Base-by-base conservation (phyloP, 164 flowering plant genomes). In the Umbellularia californica region DNA sequence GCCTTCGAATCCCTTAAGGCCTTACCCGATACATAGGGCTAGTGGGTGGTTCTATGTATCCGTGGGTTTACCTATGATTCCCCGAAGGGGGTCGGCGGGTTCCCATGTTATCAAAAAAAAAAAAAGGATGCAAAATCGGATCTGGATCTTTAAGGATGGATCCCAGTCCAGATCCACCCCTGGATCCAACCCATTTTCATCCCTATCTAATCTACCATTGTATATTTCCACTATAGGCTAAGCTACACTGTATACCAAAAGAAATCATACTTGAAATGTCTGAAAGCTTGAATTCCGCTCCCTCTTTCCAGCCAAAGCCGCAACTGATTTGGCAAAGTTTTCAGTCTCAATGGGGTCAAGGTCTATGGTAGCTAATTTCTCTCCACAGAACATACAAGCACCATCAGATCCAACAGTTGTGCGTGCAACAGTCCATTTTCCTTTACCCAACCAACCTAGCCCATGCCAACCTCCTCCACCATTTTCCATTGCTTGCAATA, bases 381-480 rank as follows among this genome's bases (percentile, higher is more conserved):
- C 89, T 33, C 92, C 89, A 79, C 98, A 94, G 69, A 86, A 80
- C 72, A 79, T 72, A 79, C 98, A 94, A 19, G 85, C 74, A 13
- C 93, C 98, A 83, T 89, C 92, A 70, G 71, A 78, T 76, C 87
- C 89, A 72, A 94, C 77, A 30, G 51, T 63, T 22, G 94, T 75
- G 20, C 70, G 81, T 47, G 77, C 68, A 22, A 87, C 86, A 17
- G 62, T 77, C 98, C 98, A 94, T 74, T 80, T 88, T 75, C 98
- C 98, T 22, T 69, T 82, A 58, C 98, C 97, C 75, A 94, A 82
- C 97, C 97, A 94, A n/a, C 98, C 97, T 67, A 81, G 82, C 33
- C 98, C 98, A 85, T 94, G 97, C 95, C 97, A 94, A 25, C 98
- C 97, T 69, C 98, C 98, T 70, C 98, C 98, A 27, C 89, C 85